These are phyloP conservation scores for Eleusine coracana DNA, from an alignment of 176 grass and related monocot genomes.

Conservation along the genomic window DNA sequence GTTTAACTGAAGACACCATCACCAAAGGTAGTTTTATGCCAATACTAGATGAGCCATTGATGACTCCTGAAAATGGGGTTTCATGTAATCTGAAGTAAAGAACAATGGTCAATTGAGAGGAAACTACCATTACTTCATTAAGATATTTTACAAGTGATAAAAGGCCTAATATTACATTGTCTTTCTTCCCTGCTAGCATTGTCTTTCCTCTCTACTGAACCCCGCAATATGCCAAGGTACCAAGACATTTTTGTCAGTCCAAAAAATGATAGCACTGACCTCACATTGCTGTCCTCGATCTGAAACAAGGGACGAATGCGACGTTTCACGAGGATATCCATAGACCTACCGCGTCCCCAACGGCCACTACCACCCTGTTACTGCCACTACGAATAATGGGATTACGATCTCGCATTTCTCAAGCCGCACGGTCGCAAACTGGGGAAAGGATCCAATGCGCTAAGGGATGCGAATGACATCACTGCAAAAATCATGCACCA, in stretches of 20 bases:
- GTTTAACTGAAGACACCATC: neutral
- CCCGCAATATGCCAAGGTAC: neutral
- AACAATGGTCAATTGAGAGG: neutral
- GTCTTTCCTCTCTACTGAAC: neutral
- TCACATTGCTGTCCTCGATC: neutral
- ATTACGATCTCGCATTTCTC: neutral
- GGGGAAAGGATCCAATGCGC: neutral
- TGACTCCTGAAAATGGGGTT: neutral
- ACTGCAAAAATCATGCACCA: neutral
- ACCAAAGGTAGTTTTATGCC: neutral
- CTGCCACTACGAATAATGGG: neutral
- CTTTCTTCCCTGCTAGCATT: neutral
- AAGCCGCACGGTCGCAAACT: neutral
- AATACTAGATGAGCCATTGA: neutral
- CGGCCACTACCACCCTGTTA: neutral
- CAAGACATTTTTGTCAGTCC: neutral
- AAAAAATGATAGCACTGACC: neutral
- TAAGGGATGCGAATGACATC: neutral
- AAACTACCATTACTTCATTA: neutral
- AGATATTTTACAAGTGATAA: neutral
- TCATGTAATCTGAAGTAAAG: neutral
- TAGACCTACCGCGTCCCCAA: neutral
- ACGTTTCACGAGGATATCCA: neutral
- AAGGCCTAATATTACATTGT: neutral
- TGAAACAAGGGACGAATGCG: neutral